phyloP scores from a whole-genome alignment of 2,329 filamentous ascomycete genomes.

The Pseudocercospora ulei region DNA sequence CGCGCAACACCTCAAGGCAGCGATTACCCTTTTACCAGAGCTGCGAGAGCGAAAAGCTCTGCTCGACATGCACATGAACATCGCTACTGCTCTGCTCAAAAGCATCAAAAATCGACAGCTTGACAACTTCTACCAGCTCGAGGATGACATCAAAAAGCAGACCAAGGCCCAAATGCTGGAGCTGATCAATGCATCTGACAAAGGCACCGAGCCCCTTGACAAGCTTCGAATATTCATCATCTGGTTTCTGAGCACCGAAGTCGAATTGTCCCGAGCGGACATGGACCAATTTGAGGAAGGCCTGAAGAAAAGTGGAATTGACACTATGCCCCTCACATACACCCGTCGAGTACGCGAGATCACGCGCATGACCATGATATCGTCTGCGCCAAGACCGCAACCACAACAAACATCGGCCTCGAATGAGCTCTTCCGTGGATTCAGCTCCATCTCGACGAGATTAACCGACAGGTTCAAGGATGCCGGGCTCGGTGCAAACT shows the following conservation, averaged over 20 bases:
- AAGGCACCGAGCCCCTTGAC: conserved; percentile 74
- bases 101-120: conserved; percentile 92
- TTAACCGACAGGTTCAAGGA: conserved; percentile 92
- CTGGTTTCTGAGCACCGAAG: conserved; percentile 90
- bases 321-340: conserved; percentile 71
- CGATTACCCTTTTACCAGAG: conserved; percentile 85
- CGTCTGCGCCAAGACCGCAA: conserved; percentile 60
- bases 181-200: conserved; percentile 66
- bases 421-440: conserved; percentile 80
- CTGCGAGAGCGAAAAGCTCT: conserved; percentile 83
- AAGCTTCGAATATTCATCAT: conserved; percentile 93
- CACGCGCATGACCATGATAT: conserved; percentile 96
- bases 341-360: conserved; percentile 85
- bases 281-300: conserved; percentile 80
- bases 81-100: conserved; percentile 65
- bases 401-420: conserved; percentile 52
- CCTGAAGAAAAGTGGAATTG: conserved; percentile 62
- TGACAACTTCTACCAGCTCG: conserved; percentile 91
- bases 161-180: conserved; percentile 82
- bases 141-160: conserved; percentile 86
- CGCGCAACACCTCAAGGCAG: conserved; percentile 88
- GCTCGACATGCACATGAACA: conserved; percentile 99
- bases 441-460: conserved; percentile 81
- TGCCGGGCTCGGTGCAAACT: conserved; percentile 73
- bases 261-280: conserved; percentile 71